Percentiles rank a stretch among this genome's conserved stretches.
Evolutionary conservation across 2,329 filamentous ascomycete species (phyloP).

Genomic region (Sporothrix inflata): DNA sequence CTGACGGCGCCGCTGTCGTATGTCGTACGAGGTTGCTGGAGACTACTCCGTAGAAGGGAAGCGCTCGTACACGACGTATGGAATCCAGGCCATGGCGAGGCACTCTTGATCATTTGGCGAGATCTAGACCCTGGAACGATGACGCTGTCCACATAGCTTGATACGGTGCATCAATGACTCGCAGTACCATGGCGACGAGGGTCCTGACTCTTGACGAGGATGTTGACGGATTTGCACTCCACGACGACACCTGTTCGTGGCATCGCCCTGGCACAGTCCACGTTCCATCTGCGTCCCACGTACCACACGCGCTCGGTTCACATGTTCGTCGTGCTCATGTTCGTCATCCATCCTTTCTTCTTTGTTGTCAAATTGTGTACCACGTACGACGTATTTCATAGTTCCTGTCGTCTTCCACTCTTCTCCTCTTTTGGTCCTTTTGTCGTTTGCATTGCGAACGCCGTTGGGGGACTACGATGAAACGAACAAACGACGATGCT

Average conservation of each 20-base stretch:
- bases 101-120: neutral
- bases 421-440: too few species aligned
- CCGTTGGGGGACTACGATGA: too few species aligned
- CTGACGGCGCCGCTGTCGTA: too few species aligned
- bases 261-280: constrained; percentile 10
- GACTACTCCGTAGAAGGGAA: neutral
- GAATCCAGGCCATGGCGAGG: neutral
- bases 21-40: neutral
- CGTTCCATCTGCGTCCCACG: neutral
- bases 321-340: neutral
- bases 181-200: neutral
- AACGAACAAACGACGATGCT: neutral
- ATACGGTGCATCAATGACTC: neutral
- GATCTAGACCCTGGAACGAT: neutral
- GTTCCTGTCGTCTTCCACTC: too few species aligned
- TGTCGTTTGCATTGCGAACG: too few species aligned
- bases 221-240: neutral
- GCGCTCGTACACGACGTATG: neutral
- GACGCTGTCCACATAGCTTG: too few species aligned
- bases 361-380: too few species aligned
- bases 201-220: neutral
- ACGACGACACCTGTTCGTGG: too few species aligned
- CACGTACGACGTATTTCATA: too few species aligned
- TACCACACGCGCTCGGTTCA: constrained; percentile 5
- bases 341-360: neutral